phyloP scores from a whole-genome alignment of 1,284 basidiomycete species.

The Ceratobasidium sp. region DNA sequence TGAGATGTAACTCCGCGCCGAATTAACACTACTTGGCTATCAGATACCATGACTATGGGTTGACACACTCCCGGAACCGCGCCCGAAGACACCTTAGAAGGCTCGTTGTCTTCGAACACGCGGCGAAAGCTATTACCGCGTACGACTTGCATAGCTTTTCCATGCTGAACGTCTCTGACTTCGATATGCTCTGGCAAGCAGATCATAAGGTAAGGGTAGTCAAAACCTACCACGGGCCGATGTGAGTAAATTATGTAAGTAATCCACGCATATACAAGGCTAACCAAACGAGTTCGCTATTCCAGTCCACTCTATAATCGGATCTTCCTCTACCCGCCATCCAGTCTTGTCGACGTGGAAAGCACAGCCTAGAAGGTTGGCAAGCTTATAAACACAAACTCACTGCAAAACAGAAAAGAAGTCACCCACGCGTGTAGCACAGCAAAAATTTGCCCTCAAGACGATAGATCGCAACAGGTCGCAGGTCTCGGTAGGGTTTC shows the following conservation, averaged over 20 bases:
- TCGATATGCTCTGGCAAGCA: constrained; percentile 98
- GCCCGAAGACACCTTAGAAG: constrained; percentile 65
- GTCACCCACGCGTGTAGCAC: constrained; percentile 91
- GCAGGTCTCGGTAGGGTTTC: constrained; percentile 86
- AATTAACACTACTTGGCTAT: constrained; percentile 7
- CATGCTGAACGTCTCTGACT: constrained; percentile 95
- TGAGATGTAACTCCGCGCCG: neutral
- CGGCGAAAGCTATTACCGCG: constrained; percentile 90
- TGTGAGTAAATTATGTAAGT: neutral
- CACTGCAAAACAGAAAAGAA: neutral
- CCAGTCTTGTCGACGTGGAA: constrained; percentile 99
- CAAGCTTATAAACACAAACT: constrained; percentile 34
- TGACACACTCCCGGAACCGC: neutral
- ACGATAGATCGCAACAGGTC: constrained; percentile 96
- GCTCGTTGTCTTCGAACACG: constrained; percentile 93
- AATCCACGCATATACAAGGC: constrained; percentile 53
- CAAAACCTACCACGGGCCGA: constrained; percentile 73
- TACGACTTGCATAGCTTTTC: constrained; percentile 93
- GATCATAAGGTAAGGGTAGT: constrained; percentile 96
- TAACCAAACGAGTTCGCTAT: constrained; percentile 91
- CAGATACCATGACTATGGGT: constrained; percentile 7
- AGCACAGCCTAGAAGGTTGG: constrained; percentile 82
- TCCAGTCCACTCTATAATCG: constrained; percentile 98
- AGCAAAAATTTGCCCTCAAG: constrained; percentile 97
- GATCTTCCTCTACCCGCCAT: constrained; percentile 88